Base-by-base conservation (phyloP, 2,329 filamentous ascomycete genomes). In the Pseudogymnoascus sp. region DNA sequence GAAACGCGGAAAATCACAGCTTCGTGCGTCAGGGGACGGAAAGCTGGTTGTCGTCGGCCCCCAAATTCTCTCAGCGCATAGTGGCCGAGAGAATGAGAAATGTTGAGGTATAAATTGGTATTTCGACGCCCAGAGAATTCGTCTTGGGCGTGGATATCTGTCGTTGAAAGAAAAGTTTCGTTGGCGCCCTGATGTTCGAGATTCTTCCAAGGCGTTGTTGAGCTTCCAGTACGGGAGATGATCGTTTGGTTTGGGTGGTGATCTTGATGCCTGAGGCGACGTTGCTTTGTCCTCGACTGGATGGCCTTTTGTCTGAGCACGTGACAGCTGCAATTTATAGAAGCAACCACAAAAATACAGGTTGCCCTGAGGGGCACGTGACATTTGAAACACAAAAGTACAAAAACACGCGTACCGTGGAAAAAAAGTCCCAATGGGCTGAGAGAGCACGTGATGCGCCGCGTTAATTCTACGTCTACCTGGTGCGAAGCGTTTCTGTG, bases 401-500 rank as follows among this genome's bases (percentile, higher is more conserved):
- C 44, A 53, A 28, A 53, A 53, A 16, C 44, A 16, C 25, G 16
- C n/a, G 50, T 56, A 34, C 50, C 50, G 8, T 11, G 10, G 23
- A 18, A 56, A 34, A 56, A 34, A 56, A 34, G 50, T 34, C 50
- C 50, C 12, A 56, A 56, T 34, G 5, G 50, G 50, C 11, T 12
- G 16, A 16, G 50, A 12, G 28, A 56, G 50, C 50, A 56, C 50
- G 50, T 56, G 50, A 56, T 56, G 28, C 8, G 50, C 50, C 28
- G 50, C 50, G 50, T 56, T 56, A 36, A 56, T 56, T 56, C 50
- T 56, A 34, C 16, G 50, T 56, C 50, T 56, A 56, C 50, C 50
- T 56, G 50, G 50, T 56, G 50, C 50, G 50, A 56, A 56, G 50
- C 50, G 50, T 56, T 56, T 56, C 50, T 56, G 28, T 56, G 50